phyloP scores from a whole-genome alignment of 2,329 filamentous ascomycete genomes.

The Calonectria naviculata region DNA sequence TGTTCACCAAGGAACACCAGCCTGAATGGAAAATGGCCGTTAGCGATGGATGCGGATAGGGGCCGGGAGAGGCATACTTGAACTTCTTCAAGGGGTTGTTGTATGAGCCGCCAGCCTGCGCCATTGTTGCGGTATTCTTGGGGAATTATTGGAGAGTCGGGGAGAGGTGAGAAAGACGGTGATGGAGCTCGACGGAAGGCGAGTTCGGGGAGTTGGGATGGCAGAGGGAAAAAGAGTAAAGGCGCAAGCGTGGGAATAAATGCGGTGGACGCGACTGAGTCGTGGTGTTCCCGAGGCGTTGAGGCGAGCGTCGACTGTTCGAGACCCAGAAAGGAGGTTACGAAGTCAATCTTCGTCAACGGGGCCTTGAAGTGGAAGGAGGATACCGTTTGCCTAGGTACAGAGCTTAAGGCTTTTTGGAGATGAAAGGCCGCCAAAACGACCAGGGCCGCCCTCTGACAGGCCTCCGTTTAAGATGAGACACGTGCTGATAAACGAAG shows the following conservation, averaged over 20 bases:
- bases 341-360: slow-evolving; percentile 28
- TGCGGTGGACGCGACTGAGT: slow-evolving; percentile 24
- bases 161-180: slow-evolving; percentile 11
- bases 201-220: slow-evolving; percentile 15
- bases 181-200: not conserved
- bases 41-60: slow-evolving; percentile 30
- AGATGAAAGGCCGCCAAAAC: slow-evolving; percentile 28
- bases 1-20: slow-evolving; percentile 98
- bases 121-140: slow-evolving; percentile 69
- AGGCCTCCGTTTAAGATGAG: slow-evolving; percentile 20
- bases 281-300: slow-evolving; percentile 31
- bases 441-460: slow-evolving; percentile 19
- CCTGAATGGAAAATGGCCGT: slow-evolving; percentile 58
- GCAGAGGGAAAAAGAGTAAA: slow-evolving; percentile 1
- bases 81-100: slow-evolving; percentile 99
- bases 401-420: slow-evolving; percentile 5
- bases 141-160: slow-evolving; percentile 22
- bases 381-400: slow-evolving; percentile 30
- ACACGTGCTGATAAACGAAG: slow-evolving; percentile 41
- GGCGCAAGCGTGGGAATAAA: slow-evolving; percentile 1
- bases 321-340: slow-evolving; percentile 40
- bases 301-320: slow-evolving; percentile 18
- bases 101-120: slow-evolving; percentile 86
- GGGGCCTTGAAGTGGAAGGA: slow-evolving; percentile 41
- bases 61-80: slow-evolving; percentile 73